Percentiles rank a stretch among this genome's conserved stretches.
Evolutionary conservation across 2,329 filamentous ascomycete genomes (phyloP).

Genomic region (Pyrenochaeta sp.): DNA sequence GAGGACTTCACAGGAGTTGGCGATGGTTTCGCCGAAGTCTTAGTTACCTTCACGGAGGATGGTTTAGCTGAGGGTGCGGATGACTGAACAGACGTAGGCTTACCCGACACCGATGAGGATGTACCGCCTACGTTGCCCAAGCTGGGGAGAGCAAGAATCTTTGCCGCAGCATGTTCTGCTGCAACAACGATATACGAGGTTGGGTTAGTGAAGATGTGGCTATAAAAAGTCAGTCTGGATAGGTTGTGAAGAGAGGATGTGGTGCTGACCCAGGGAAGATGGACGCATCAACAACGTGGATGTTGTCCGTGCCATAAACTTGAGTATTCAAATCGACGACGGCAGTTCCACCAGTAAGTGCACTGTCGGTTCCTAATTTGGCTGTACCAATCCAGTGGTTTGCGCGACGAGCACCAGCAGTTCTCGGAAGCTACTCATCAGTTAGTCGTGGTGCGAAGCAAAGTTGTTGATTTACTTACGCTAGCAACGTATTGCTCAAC

Average conservation of each 20-base stretch:
- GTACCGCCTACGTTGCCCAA: slow-evolving; percentile 9
- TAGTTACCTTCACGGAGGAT: slow-evolving; percentile 5
- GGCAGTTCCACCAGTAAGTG: slow-evolving; percentile 51
- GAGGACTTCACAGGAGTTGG: slow-evolving; percentile 5
- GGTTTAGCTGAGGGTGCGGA: slow-evolving; percentile 11
- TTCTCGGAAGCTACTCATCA: slow-evolving; percentile 40
- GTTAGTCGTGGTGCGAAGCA: slow-evolving; percentile 10
- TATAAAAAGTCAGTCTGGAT: slow-evolving; percentile 26
- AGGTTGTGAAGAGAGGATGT: background rate
- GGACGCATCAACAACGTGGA: slow-evolving; percentile 57
- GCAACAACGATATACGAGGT: slow-evolving; percentile 47
- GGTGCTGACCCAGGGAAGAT: slow-evolving; percentile 53
- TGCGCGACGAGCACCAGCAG: slow-evolving; percentile 48
- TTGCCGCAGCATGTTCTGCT: slow-evolving; percentile 49
- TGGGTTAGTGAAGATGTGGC: slow-evolving; percentile 48
- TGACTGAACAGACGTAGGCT: slow-evolving; percentile 6
- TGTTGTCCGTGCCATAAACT: slow-evolving; percentile 56
- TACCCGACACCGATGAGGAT: slow-evolving; percentile 5
- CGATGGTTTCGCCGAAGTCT: slow-evolving; percentile 6
- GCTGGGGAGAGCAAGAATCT: slow-evolving; percentile 41
- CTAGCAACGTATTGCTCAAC: slow-evolving; percentile 64
- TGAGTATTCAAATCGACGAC: slow-evolving; percentile 60
- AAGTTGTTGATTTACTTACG: slow-evolving; percentile 9
- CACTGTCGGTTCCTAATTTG: slow-evolving; percentile 59
- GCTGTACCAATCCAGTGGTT: slow-evolving; percentile 64